These are phyloP conservation scores for Bretschneidera sinensis DNA, from an alignment of 345 rosid genomes.

Conservation along the genomic window DNA sequence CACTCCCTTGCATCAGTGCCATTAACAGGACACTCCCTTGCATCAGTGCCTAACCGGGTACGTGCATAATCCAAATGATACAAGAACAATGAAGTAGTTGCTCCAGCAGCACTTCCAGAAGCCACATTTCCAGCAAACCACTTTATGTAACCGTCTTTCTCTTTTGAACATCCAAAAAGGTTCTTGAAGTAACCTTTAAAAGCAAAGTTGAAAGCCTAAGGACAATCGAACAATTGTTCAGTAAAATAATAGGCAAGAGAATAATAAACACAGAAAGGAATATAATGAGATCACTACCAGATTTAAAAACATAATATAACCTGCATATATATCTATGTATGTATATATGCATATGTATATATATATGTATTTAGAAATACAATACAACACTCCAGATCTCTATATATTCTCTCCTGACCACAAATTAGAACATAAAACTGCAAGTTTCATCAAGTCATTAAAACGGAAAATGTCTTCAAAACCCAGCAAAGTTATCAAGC, in stretches of 20 bases:
- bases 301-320: background rate
- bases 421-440: no score
- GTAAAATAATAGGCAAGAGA: constrained; percentile 30
- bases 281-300: background rate
- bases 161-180: constrained; percentile 69
- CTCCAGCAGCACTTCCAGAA: constrained; percentile 98
- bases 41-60: constrained; percentile 84
- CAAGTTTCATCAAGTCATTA: no score
- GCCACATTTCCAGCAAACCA: constrained; percentile 89
- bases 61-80: constrained; percentile 93
- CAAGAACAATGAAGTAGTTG: constrained; percentile 69
- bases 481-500: no score
- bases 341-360: background rate
- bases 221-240: constrained; percentile 57
- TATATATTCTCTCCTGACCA: no score
- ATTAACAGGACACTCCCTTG: constrained; percentile 43
- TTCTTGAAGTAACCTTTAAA: constrained; percentile 89
- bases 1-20: constrained; percentile 75
- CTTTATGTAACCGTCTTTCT: constrained; percentile 77
- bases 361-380: background rate
- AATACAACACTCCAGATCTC: no score
- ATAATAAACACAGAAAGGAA: background rate
- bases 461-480: no score
- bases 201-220: constrained; percentile 96
- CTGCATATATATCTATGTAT: no score